Evolutionary conservation across 768 basidiomycete species (phyloP).

Genomic region (Trametes villosa): DNA sequence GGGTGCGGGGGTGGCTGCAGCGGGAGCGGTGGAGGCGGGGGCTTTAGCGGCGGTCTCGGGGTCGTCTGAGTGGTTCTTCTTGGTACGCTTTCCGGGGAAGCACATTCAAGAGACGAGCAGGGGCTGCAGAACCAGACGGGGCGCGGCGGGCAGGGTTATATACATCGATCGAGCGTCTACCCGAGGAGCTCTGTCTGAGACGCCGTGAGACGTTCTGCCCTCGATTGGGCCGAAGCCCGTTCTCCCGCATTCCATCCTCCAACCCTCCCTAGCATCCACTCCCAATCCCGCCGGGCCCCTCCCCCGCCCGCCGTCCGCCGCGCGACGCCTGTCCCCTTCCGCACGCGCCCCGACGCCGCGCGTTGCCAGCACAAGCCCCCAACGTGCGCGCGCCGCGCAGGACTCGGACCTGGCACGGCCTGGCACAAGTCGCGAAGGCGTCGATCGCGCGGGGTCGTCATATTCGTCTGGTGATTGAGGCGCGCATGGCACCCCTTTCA

Average conservation of each 20-base stretch:
- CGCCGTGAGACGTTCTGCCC: constrained; percentile 24
- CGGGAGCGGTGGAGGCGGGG: constrained; percentile 3
- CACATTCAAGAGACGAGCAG: constrained; percentile 22
- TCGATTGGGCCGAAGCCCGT: constrained; percentile 8
- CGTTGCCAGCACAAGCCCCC: not conserved
- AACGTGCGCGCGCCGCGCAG: not conserved
- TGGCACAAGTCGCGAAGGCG: not conserved
- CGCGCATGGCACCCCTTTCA: not conserved
- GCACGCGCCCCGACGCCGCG: not conserved
- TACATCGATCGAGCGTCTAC: constrained; percentile 19
- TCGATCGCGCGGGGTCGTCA: constrained; percentile 1
- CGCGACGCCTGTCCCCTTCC: not conserved
- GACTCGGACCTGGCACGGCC: not conserved
- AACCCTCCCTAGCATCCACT: not conserved
- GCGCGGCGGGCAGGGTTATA: not conserved
- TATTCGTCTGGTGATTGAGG: not conserved
- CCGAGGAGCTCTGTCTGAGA: not conserved
- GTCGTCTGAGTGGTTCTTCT: constrained; percentile 26
- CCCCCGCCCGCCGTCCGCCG: not conserved
- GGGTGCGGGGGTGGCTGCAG: constrained; percentile 15
- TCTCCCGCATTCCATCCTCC: constrained; percentile 15
- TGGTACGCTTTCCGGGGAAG: constrained; percentile 28
- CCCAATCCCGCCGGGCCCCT: not conserved
- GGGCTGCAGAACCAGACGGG: not conserved
- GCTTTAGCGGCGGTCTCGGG: constrained; percentile 9